Conservation (phyloP, 306 rosid species). For the Fragaria vesca region DNA sequence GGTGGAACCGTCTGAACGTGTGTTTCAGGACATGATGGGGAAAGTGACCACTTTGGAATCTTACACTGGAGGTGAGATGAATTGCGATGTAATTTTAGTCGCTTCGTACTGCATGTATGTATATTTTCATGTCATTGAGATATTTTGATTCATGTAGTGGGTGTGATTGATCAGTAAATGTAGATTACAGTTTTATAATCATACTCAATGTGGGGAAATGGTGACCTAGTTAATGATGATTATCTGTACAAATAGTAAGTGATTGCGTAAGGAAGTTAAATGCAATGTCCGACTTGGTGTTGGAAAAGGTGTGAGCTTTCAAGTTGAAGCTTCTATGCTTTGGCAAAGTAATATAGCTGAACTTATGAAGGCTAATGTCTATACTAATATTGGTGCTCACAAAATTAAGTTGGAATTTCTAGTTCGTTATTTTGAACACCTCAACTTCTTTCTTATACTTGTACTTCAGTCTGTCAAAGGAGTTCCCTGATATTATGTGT, state of each 20-base stretch:
- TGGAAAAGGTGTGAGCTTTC: neutral
- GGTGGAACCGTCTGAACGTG: slow-evolving; percentile 75
- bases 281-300: neutral
- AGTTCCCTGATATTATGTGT: neutral
- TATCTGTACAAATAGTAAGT: neutral
- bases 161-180: neutral
- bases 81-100: neutral
- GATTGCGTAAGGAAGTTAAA: neutral
- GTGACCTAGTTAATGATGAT: neutral
- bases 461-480: neutral
- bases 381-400: neutral
- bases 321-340: neutral
- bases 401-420: neutral
- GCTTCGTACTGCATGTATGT: neutral
- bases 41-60: slow-evolving; percentile 69
- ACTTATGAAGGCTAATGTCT: neutral
- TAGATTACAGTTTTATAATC: neutral
- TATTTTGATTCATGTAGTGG: neutral
- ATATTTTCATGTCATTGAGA: neutral
- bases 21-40: slow-evolving; percentile 90
- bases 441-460: neutral
- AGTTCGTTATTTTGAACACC: neutral
- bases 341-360: neutral
- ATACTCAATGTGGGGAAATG: neutral
- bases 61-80: slow-evolving; percentile 80